Percentiles rank a stretch among this genome's conserved stretches.
phyloP scores from a whole-genome alignment of 345 rosid species.

The Abelmoschus esculentus region DNA sequence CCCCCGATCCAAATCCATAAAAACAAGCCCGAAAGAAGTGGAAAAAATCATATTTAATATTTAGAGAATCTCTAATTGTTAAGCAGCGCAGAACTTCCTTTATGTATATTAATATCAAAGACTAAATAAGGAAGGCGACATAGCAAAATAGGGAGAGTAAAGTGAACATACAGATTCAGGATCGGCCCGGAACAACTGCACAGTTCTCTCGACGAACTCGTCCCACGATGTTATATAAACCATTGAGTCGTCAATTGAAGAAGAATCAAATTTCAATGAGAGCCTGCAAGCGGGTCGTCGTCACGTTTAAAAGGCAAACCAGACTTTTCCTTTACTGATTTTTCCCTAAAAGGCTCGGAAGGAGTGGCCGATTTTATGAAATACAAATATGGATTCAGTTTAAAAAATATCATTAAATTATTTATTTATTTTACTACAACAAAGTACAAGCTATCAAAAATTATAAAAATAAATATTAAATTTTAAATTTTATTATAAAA shows the following conservation, averaged over 20 bases:
- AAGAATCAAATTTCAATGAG: neutral
- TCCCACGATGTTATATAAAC: slow-evolving; percentile 77
- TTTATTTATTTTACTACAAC: too few relatives aligned
- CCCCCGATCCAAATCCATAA: slow-evolving; percentile 17
- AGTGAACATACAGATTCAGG: slow-evolving; percentile 69
- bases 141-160: neutral
- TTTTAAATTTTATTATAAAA: too few relatives aligned
- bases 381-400: neutral
- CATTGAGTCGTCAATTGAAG: slow-evolving; percentile 31
- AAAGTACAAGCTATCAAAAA: too few relatives aligned
- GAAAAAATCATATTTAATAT: neutral
- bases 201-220: slow-evolving; percentile 72
- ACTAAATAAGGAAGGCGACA: too few relatives aligned
- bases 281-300: neutral
- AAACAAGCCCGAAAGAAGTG: neutral
- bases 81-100: neutral
- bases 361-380: neutral
- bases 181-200: slow-evolving; percentile 76
- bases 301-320: neutral
- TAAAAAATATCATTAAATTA: too few relatives aligned
- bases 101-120: neutral
- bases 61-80: neutral
- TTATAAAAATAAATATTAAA: too few relatives aligned
- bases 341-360: too few relatives aligned
- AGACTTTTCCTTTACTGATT: neutral